A percentile compares a stretch with the other conserved stretches of the same genome.
Evolutionary conservation across 345 rosid species (phyloP).

Genomic region (Iberis pinnata): DNA sequence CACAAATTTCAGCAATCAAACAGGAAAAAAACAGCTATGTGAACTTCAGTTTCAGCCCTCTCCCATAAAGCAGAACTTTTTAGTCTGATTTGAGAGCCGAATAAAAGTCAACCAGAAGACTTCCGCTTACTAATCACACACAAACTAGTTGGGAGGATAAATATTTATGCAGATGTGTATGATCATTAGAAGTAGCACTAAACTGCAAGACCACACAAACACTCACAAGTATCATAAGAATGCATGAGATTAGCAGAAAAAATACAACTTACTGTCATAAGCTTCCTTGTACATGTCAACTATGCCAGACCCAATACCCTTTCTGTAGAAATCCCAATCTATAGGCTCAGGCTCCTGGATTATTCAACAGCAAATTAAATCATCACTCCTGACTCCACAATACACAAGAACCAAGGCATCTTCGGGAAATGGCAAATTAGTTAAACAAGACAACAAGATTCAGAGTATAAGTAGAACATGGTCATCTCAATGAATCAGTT

Average conservation of each 20-base stretch:
- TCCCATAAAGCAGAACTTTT: no score
- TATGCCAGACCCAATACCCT: constrained; percentile 79
- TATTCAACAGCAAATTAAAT: background rate
- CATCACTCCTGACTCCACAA: background rate
- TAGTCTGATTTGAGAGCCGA: no score
- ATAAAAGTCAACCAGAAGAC: constrained; percentile 1
- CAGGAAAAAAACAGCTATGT: background rate
- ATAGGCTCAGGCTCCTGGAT: constrained; percentile 90
- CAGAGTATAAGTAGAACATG: no score
- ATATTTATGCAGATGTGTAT: background rate
- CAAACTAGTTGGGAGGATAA: constrained; percentile 6
- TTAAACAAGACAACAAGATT: no score
- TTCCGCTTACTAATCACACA: background rate
- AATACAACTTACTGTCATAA: constrained; percentile 80
- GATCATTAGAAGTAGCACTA: background rate
- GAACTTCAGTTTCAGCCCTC: background rate
- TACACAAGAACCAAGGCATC: background rate
- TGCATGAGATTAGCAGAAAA: background rate
- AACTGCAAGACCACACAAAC: background rate
- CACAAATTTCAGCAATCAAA: background rate
- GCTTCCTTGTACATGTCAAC: constrained; percentile 96
- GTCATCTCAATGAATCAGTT: background rate
- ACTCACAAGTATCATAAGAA: background rate
- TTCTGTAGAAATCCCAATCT: constrained; percentile 88
- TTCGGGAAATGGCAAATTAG: background rate